phyloP scores from a whole-genome alignment of 495 filamentous ascomycete genomes.

The Aspergillus bertholletiae region DNA sequence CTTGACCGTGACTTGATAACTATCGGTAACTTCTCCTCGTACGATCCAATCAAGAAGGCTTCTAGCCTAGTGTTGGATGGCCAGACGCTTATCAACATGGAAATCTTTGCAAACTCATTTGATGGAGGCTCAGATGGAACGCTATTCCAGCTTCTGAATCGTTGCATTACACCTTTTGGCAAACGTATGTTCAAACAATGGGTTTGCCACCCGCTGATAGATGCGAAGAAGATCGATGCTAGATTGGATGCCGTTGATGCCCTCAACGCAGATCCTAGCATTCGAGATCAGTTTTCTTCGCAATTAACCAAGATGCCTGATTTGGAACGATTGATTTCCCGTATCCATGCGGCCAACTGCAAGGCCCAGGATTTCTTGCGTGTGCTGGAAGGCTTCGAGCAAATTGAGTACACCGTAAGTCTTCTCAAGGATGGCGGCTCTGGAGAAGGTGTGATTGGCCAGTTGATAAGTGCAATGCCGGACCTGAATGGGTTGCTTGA shows the following conservation, averaged over 20 bases:
- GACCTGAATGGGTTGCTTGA: constrained; percentile 67
- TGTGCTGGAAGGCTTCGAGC: constrained; percentile 96
- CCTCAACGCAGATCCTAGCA: constrained; percentile 73
- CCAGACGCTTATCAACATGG: constrained; percentile 94
- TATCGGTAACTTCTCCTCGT: constrained; percentile 86
- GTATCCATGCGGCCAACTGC: constrained; percentile 87
- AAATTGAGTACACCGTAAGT: constrained; percentile 87
- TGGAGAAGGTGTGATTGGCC: constrained; percentile 78
- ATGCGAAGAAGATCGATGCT: constrained; percentile 83
- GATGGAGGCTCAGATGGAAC: constrained; percentile 84
- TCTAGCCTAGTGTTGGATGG: constrained; percentile 92
- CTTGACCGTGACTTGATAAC: constrained; percentile 85
- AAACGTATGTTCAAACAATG: constrained; percentile 96
- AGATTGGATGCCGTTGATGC: constrained; percentile 94
- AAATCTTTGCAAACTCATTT: constrained; percentile 92
- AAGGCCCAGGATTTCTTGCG: constrained; percentile 86
- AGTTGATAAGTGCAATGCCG: constrained; percentile 81
- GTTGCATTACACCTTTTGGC: constrained; percentile 94
- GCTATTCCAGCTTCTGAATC: constrained; percentile 84
- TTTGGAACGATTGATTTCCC: constrained; percentile 88
- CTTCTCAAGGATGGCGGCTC: constrained; percentile 65
- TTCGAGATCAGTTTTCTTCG: constrained; percentile 79
- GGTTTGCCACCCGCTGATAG: constrained; percentile 93
- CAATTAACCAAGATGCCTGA: constrained; percentile 90
- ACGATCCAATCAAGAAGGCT: constrained; percentile 91